Evolutionary conservation across 768 basidiomycete genomes (phyloP), one percentile per base, ranked within the genome.

Genomic region (Cystobasidium tubakii): DNA sequence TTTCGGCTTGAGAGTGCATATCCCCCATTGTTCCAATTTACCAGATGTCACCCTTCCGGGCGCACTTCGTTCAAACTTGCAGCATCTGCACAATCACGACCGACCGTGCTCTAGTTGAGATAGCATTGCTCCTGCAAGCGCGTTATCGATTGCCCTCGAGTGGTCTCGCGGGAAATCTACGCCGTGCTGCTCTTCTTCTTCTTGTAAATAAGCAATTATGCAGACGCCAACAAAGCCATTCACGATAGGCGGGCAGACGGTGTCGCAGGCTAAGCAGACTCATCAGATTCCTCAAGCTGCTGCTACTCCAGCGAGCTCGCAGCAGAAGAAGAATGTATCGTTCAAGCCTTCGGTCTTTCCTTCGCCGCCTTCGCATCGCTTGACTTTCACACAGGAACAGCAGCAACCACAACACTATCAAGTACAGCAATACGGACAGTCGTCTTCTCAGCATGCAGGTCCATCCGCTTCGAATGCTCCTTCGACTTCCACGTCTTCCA

Each of bases 291-390:
- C 36, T 1, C 69, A 43, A 67, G 66, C 44, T 43, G 31, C 33
- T 29, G 42, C 31, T 27, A n/a, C 66, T 21, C 33, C 55, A 44
- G 25, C 63, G 6, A 65, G 63, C 63, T 31, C 27, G 23, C 33
- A 65, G 29, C 66, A 69, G 66, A 54, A 69, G 36, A 69, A 69
- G 66, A 34, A 23, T 34, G 66, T 69, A 23, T 69, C 66, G 43
- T 65, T 65, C 39, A 39, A 36, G 25, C 19, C 63, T 1, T 42
- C 63, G 33, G 39, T 42, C 27, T 67, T 43, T 27, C 66, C 66
- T 31, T 67, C 66, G 27, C 42, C 66, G 34, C 66, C 66, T n/a
- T n/a, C 44, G 46, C 29, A 43, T 53, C n/a, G 66, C 21, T n/a
- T 43, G 25, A 33, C 27, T 25, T 53, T 53, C 29, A 27, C 42